Conservation (phyloP, 371 early-diverging fungal species). For the Umbelopsis sp. region DNA sequence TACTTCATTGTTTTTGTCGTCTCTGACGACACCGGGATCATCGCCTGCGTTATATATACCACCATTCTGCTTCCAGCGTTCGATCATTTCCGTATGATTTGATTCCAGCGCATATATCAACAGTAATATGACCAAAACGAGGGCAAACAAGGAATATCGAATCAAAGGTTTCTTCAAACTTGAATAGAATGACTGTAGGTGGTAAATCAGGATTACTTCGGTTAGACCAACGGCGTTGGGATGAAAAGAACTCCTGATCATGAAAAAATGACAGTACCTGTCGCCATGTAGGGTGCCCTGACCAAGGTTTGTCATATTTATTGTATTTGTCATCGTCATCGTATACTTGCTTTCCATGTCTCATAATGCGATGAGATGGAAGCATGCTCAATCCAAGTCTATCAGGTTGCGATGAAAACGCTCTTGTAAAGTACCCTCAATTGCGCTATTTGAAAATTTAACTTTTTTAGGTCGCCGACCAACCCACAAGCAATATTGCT, state of each 20-base stretch:
- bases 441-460: too few species aligned
- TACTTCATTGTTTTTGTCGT: constrained; percentile 21
- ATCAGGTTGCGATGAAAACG: not conserved
- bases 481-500: too few species aligned
- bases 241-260: not conserved
- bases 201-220: not conserved
- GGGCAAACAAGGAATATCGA: constrained; percentile 3
- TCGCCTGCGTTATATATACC: constrained; percentile 21
- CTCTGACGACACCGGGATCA: constrained; percentile 14
- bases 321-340: constrained; percentile 34
- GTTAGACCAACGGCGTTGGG: not conserved
- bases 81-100: constrained; percentile 18
- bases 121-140: not conserved
- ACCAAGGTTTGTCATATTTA: constrained; percentile 32
- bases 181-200: not conserved
- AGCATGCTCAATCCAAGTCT: constrained; percentile 30
- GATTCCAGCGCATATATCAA: constrained; percentile 6
- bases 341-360: constrained; percentile 25
- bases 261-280: constrained; percentile 12
- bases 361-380: constrained; percentile 41
- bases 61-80: constrained; percentile 19
- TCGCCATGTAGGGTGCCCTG: constrained; percentile 20
- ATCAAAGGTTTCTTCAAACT: not conserved
- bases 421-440: too few species aligned
- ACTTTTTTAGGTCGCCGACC: too few species aligned